phyloP scores from a whole-genome alignment of 495 filamentous ascomycete species.

The Pyrenopolyporus hunteri region DNA sequence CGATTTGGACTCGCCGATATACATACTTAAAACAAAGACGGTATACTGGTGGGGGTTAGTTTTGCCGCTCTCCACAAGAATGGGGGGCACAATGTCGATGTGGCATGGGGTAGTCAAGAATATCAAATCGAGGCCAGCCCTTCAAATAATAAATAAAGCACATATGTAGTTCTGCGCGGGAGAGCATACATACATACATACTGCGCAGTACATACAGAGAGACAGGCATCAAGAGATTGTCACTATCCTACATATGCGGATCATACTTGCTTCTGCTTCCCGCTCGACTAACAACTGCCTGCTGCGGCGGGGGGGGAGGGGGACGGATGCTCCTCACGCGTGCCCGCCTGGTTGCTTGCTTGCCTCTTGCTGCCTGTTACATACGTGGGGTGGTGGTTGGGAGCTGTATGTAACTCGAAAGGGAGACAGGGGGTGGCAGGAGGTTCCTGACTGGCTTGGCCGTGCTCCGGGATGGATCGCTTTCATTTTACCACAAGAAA shows the following conservation, averaged over 20 bases:
- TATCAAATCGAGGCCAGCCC: slow-evolving; percentile 35
- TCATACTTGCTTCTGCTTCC: slow-evolving; percentile 48
- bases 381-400: slow-evolving; percentile 34
- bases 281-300: slow-evolving; percentile 35
- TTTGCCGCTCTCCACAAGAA: slow-evolving; percentile 32
- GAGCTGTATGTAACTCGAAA: slow-evolving; percentile 18
- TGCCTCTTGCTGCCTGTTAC: slow-evolving; percentile 7
- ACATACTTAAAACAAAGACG: no score
- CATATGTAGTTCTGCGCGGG: slow-evolving; percentile 8
- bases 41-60: slow-evolving; percentile 31
- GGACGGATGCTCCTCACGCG: slow-evolving; percentile 26
- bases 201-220: background rate
- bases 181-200: slow-evolving; percentile 14
- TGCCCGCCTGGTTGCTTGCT: slow-evolving; percentile 34
- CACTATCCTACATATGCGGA: slow-evolving; percentile 44
- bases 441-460: slow-evolving; percentile 19
- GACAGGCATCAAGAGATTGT: slow-evolving; percentile 37
- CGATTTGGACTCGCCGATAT: slow-evolving; percentile 1
- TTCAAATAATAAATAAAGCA: slow-evolving; percentile 29
- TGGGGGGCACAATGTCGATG: slow-evolving; percentile 28
- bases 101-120: slow-evolving; percentile 30
- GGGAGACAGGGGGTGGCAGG: slow-evolving; percentile 9
- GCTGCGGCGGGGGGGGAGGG: slow-evolving; percentile 30
- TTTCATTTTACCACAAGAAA: slow-evolving; percentile 15
- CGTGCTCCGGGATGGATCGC: slow-evolving; percentile 15